Conservation (phyloP, 306 rosid species). For the Alnus rubra region DNA sequence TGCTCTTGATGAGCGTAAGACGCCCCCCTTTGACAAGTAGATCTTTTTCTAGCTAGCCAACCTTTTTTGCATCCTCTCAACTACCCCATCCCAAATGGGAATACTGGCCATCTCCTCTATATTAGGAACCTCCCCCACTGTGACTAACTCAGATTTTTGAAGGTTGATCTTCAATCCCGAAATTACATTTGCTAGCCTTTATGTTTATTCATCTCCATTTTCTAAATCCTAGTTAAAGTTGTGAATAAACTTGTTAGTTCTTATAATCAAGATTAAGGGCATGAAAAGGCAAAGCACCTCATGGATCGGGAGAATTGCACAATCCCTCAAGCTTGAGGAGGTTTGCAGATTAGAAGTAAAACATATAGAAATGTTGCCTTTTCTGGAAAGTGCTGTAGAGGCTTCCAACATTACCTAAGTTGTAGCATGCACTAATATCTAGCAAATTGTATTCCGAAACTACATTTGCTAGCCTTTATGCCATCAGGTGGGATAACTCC, state of each 20-base stretch:
- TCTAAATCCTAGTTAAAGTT: background rate
- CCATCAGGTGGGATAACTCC: background rate
- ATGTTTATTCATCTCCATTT: background rate
- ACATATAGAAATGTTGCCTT: background rate
- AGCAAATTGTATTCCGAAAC: background rate
- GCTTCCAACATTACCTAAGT: background rate
- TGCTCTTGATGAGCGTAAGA: too few relatives aligned
- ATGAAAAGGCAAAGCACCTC: background rate
- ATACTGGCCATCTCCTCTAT: too few relatives aligned
- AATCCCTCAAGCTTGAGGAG: background rate
- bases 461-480: too few relatives aligned
- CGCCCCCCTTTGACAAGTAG: too few relatives aligned
- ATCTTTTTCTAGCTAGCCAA: too few relatives aligned
- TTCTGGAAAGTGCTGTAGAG: background rate
- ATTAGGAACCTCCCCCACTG: too few relatives aligned
- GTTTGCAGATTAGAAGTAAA: background rate
- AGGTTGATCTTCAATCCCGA: too few relatives aligned
- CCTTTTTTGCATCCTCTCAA: too few relatives aligned
- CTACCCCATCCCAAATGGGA: too few relatives aligned
- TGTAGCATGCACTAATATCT: slow-evolving; percentile 1
- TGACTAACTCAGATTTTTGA: too few relatives aligned
- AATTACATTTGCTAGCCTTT: background rate
- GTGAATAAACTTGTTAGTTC: background rate
- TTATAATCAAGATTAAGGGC: background rate
- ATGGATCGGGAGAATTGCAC: background rate